Conservation (phyloP, 2,329 filamentous ascomycete genomes). For the Neopestalotiopsis rosae region DNA sequence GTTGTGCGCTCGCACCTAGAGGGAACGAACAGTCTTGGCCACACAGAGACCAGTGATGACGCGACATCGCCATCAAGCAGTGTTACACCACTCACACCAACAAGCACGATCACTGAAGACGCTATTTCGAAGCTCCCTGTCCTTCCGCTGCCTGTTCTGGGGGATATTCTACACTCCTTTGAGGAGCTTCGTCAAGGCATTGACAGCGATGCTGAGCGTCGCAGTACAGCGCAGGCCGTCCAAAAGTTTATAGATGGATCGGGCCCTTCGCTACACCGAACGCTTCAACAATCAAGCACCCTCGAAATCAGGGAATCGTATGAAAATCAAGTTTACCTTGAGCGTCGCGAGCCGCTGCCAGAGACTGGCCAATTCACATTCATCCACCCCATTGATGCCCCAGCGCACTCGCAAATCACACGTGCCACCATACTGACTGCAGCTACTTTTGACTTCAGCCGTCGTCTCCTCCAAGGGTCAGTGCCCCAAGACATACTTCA, state of each 20-base stretch:
- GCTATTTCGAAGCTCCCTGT: not conserved
- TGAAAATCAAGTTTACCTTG: slow-evolving; percentile 23
- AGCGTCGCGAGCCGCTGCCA: slow-evolving; percentile 24
- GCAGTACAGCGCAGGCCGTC: slow-evolving; percentile 9
- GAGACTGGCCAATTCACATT: slow-evolving; percentile 22
- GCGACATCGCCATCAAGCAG: too few species aligned
- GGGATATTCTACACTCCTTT: slow-evolving; percentile 19
- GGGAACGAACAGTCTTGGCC: too few species aligned
- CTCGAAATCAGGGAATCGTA: slow-evolving; percentile 20
- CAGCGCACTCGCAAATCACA: slow-evolving; percentile 21
- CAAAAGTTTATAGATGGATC: slow-evolving; percentile 12
- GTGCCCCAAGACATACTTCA: slow-evolving; percentile 17
- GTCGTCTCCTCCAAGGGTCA: slow-evolving; percentile 11
- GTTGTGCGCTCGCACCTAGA: too few species aligned
- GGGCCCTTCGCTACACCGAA: slow-evolving; percentile 17
- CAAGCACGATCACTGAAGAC: not conserved
- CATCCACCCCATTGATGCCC: slow-evolving; percentile 20
- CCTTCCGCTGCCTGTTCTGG: slow-evolving; percentile 13
- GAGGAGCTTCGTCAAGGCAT: slow-evolving; percentile 21
- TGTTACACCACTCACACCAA: not conserved
- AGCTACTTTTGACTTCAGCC: slow-evolving; percentile 22
- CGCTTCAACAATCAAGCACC: slow-evolving; percentile 3
- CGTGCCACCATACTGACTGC: slow-evolving; percentile 24
- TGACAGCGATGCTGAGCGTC: slow-evolving; percentile 17
- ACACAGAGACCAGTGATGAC: too few species aligned